phyloP scores from a whole-genome alignment of 768 basidiomycete genomes.

The Boletus barrowsii region DNA sequence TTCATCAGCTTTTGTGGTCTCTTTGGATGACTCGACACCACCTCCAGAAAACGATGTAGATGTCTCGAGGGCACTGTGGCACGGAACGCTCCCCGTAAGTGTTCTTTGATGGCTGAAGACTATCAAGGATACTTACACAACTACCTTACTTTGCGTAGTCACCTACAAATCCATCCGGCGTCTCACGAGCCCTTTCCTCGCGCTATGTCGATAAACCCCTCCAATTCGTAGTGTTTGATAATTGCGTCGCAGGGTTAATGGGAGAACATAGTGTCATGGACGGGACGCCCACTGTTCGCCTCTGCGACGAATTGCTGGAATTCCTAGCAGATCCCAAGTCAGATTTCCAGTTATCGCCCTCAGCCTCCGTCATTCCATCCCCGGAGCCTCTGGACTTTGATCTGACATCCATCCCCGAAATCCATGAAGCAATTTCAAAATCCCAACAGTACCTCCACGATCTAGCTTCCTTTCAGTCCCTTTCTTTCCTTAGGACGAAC shows the following conservation, averaged over 20 bases:
- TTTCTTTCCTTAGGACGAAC: conserved; percentile 59
- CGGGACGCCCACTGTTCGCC: conserved; percentile 74
- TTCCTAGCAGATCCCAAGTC: conserved; percentile 59
- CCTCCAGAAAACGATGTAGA: conserved; percentile 49
- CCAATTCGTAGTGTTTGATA: conserved; percentile 84
- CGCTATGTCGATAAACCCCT: conserved; percentile 90
- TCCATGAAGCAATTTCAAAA: conserved; percentile 45
- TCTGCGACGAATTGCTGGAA: conserved; percentile 68
- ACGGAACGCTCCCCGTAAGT: conserved; percentile 59
- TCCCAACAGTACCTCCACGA: conserved; percentile 56
- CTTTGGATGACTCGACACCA: conserved; percentile 59
- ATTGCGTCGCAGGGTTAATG: conserved; percentile 78
- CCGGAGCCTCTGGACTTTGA: conserved; percentile 65
- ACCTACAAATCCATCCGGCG: conserved; percentile 19
- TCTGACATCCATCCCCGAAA: conserved; percentile 38
- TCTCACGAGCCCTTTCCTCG: conserved; percentile 56
- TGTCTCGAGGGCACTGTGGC: conserved; percentile 76
- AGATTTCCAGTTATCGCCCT: conserved; percentile 48
- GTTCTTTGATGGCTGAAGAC: conserved; percentile 27
- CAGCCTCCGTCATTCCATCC: conserved; percentile 11
- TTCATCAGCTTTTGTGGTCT: conserved; percentile 82
- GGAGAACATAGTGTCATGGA: conserved; percentile 95
- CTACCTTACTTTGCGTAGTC: conserved; percentile 4
- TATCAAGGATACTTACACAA: neutral
- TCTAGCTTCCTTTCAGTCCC: conserved; percentile 60